Percentiles rank a stretch among this genome's conserved stretches.
These are phyloP conservation scores for Phyllosticta citriasiana DNA, from an alignment of 2,329 filamentous ascomycete species.

Conservation along the genomic window DNA sequence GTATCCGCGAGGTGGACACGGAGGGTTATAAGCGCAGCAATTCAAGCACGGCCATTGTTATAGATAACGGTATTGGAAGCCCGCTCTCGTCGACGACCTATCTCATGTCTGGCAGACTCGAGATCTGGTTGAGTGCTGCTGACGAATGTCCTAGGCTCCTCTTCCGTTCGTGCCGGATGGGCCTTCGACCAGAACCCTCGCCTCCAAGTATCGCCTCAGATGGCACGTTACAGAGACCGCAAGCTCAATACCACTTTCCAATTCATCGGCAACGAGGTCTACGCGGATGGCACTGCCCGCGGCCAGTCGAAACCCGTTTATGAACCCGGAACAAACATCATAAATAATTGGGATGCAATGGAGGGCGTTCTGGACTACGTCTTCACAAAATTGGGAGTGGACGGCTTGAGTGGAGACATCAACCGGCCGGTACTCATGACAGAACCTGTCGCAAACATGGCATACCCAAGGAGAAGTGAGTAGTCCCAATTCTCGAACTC, in stretches of 20 bases:
- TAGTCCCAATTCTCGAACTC: conserved; percentile 12
- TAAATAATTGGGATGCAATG: conserved; percentile 97
- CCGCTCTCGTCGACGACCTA: background rate
- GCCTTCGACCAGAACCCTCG: conserved; percentile 81
- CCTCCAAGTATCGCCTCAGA: conserved; percentile 74
- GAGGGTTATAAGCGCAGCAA: conserved; percentile 64
- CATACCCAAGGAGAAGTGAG: conserved; percentile 79
- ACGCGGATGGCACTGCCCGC: conserved; percentile 83
- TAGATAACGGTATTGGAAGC: conserved; percentile 75
- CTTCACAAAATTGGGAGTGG: conserved; percentile 87
- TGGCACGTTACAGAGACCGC: conserved; percentile 89
- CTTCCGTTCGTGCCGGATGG: conserved; percentile 84
- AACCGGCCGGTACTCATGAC: conserved; percentile 91
- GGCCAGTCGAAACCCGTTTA: conserved; percentile 87
- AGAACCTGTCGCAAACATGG: conserved; percentile 82
- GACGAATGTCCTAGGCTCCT: conserved; percentile 55
- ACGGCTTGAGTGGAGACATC: conserved; percentile 61
- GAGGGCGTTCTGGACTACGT: conserved; percentile 90
- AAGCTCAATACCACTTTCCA: conserved; percentile 87
- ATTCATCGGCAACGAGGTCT: conserved; percentile 87
- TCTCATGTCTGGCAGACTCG: background rate
- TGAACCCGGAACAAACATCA: conserved; percentile 78
- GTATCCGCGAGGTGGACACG: conserved; percentile 46
- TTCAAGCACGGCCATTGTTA: conserved; percentile 68
- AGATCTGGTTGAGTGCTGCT: background rate